Conservation (phyloP, 106 monocot species). For the Cymbidium sinense region DNA sequence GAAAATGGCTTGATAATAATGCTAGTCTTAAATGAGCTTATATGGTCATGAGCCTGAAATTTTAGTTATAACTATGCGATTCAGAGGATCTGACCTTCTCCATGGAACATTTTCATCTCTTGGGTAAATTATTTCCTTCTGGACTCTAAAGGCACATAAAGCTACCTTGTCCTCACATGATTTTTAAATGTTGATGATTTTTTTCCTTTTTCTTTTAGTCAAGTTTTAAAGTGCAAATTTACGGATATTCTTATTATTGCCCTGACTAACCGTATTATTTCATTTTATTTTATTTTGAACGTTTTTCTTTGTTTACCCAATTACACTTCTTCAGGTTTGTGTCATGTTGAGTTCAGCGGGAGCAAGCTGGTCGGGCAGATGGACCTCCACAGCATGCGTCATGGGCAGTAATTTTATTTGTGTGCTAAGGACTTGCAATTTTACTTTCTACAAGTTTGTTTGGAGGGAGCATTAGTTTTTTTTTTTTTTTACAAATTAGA, state of each 20-base stretch:
- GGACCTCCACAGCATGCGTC: background rate
- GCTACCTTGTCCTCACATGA: background rate
- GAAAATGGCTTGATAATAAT: background rate
- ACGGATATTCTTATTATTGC: too few relatives aligned
- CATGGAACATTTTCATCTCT: background rate
- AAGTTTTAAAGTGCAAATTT: background rate
- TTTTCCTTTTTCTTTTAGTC: background rate
- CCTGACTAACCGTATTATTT: too few relatives aligned
- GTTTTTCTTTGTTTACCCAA: too few relatives aligned
- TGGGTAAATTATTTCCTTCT: background rate
- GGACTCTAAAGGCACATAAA: too few relatives aligned
- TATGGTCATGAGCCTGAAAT: background rate
- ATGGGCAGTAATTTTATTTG: background rate
- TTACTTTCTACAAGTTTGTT: background rate
- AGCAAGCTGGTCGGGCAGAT: background rate
- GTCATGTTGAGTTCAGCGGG: background rate
- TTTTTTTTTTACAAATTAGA: too few relatives aligned
- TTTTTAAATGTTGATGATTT: background rate
- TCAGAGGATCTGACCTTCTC: background rate
- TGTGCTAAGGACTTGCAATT: background rate
- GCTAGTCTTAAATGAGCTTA: background rate
- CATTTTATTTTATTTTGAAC: too few relatives aligned
- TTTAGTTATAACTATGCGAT: background rate
- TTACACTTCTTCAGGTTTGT: background rate
- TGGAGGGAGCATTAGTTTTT: background rate